These are phyloP conservation scores for Monilinia polystroma DNA, from an alignment of 2,329 filamentous ascomycete species.

Conservation along the genomic window DNA sequence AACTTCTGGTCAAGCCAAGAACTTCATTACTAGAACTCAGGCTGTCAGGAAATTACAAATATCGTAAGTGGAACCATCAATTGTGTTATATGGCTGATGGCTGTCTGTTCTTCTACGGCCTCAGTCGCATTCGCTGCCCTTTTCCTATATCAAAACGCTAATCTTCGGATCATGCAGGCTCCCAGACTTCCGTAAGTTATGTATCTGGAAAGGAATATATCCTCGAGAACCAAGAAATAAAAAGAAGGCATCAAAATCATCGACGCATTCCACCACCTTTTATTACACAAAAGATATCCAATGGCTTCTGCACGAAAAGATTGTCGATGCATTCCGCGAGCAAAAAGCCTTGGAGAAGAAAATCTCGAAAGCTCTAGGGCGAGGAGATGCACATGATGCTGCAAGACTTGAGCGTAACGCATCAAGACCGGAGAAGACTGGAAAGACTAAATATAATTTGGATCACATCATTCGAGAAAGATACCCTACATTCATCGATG, in stretches of 20 bases:
- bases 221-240: constrained; percentile 94
- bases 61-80: constrained; percentile 18
- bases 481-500: constrained; percentile 95
- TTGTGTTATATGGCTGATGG: neutral
- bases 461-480: constrained; percentile 98
- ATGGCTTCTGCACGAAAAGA: constrained; percentile 94
- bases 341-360: constrained; percentile 98
- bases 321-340: constrained; percentile 92
- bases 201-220: constrained; percentile 99
- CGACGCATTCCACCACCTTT: constrained; percentile 89
- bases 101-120: neutral
- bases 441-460: constrained; percentile 84
- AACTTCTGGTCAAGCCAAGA: constrained; percentile 85
- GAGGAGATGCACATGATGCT: constrained; percentile 87
- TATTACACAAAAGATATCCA: constrained; percentile 94
- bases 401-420: constrained; percentile 84
- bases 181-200: constrained; percentile 94
- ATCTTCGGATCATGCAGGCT: constrained; percentile 55
- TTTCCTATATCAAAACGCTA: neutral
- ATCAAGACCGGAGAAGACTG: constrained; percentile 82
- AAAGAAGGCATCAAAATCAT: constrained; percentile 92
- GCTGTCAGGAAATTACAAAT: constrained; percentile 97
- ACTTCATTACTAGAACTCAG: constrained; percentile 96
- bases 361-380: constrained; percentile 86
- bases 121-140: neutral